Evolutionary conservation across 2,329 filamentous ascomycete genomes (phyloP).

Genomic region (Ophiosphaerella herpotricha): DNA sequence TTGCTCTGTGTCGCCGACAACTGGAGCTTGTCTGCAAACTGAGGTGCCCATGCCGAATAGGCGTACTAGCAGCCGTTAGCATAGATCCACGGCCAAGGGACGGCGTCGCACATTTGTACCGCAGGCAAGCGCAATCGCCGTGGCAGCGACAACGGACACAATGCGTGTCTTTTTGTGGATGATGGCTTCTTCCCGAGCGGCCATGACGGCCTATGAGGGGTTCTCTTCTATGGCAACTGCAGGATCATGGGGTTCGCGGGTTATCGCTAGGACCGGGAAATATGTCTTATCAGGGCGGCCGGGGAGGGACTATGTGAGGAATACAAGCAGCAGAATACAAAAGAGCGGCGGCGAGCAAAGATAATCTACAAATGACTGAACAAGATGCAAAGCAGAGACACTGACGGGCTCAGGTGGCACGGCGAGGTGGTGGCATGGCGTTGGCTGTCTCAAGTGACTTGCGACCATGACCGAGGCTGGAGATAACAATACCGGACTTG

Average conservation of each 20-base stretch:
- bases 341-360: not conserved
- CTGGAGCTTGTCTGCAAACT: slow-evolving; percentile 85
- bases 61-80: slow-evolving; percentile 71
- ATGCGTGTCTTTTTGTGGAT: slow-evolving; percentile 69
- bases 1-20: slow-evolving; percentile 93
- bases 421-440: not conserved
- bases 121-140: slow-evolving; percentile 82
- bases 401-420: slow-evolving; percentile 1
- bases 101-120: slow-evolving; percentile 78
- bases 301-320: slow-evolving; percentile 6
- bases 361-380: not conserved
- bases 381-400: not conserved
- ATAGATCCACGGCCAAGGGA: slow-evolving; percentile 1
- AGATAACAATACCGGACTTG: slow-evolving; percentile 24
- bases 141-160: slow-evolving; percentile 83
- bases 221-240: slow-evolving; percentile 20
- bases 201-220: slow-evolving; percentile 25
- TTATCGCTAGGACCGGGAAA: not conserved
- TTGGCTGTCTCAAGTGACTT: slow-evolving; percentile 1
- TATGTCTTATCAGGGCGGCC: slow-evolving; percentile 4
- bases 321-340: not conserved
- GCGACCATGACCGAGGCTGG: slow-evolving; percentile 11
- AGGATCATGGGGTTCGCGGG: slow-evolving; percentile 25
- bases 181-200: slow-evolving; percentile 34
- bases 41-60: slow-evolving; percentile 96